Evolutionary conservation across 2,329 filamentous ascomycete species (phyloP), one percentile per base, ranked within the genome.

Genomic region (Bisporella sp.): DNA sequence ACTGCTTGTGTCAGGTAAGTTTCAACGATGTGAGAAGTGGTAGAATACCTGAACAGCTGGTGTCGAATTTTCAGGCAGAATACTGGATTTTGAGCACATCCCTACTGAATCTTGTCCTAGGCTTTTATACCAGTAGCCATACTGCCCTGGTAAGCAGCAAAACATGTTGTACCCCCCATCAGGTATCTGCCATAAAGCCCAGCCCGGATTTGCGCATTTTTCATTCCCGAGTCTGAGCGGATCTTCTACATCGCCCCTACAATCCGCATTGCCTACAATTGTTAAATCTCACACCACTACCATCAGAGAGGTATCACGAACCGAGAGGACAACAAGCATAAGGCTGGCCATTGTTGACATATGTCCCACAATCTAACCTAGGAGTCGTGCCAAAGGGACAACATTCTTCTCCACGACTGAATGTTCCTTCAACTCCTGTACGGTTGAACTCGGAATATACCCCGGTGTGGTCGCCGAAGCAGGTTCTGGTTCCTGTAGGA

Each of bases 101-200:
- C 42, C 42, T 7, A 45, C 42, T 31, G 42, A 5, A 45, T 45
- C 42, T 31, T 45, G 42, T 12, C 42, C 42, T 4, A 45, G 42
- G 32, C 6, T 6, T 31, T 31, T 31, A 32, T 45, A 29, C 42
- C 42, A 45, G 32, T 45, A 45, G 13, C 42, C 42, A 12, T 45
- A 45, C 42, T 31, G 13, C 9, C 31, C 42, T 30, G 42, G 42
- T 13, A 45, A 31, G 13, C 42, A 45, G 13, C 42, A 45, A 31
- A 45, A 45, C 42, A 45, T 45, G 28, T 45, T 45, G 29, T 45
- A 45, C 8, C 32, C 31, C 32, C 42, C 42, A 45, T 45, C 42
- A 12, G 42, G 42, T 8, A 45, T 45, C 42, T 45, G 42, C 42
- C 42, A 45, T 45, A 45, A 31, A 32, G 42, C 28, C 42, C 42